Base-by-base conservation (phyloP, 306 rosid genomes). In the Trifolium repens region DNA sequence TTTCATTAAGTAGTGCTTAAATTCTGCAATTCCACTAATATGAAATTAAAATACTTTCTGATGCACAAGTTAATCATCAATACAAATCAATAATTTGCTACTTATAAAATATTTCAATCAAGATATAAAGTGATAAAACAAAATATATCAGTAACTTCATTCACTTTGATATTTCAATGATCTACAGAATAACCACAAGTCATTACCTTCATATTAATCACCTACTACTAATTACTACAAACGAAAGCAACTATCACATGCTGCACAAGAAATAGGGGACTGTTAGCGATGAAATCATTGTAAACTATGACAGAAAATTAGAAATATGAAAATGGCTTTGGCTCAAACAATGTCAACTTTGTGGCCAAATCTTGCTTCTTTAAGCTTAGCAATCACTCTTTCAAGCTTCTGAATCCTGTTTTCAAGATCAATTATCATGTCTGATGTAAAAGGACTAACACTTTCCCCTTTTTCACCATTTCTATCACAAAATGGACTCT, bases 351-450 rank as follows among this genome's bases (percentile, higher is more conserved):
- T 15, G 7, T 50, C 8, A 6, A 50, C n/a, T 34, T 57, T 22
- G 4, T 24, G 7, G 13, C 66, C 50, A 71, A 15, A 59, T 50
- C 63, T 69, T 3, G 61, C 80, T 67, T 46, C 72, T 75, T 79
- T 71, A 39, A 79, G 72, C 72, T 61, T 24, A 27, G 52, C 71
- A 22, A 67, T 9, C 42, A 43, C 19, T 43, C 44, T 75, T 80
- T 79, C 84, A 67, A 79, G 78, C 68, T 60, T 24, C n/a, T 24
- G 8, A 37, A 82, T 46, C 75, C 69, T 57, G 61, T 69, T 76
- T 73, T 79, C 86, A 71, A 63, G 57, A 27, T 66, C 32, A 75
- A 26, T 35, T 44, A 5, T 47, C 46, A n/a, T 13, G 0, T 73
- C 58, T 37, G 1, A 0, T 19, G 19, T 0, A 16, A 64, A 64